Evolutionary conservation across 2,329 filamentous ascomycete species (phyloP), one percentile per base, ranked within the genome.

Genomic region (Graphilbum fragrans): DNA sequence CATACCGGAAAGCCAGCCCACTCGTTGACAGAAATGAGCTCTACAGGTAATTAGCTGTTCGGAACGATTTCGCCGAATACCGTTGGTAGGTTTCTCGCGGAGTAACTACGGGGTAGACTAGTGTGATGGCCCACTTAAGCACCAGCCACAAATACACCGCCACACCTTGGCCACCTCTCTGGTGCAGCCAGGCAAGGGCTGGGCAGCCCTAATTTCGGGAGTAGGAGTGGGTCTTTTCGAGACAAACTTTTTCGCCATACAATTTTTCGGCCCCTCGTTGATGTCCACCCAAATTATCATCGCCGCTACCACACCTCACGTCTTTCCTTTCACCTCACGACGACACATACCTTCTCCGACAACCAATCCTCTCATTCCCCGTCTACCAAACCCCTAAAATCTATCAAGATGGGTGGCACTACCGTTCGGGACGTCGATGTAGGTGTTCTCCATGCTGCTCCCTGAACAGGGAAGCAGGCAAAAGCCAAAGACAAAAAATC

Each of bases 351-450:
- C 22, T 19, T 25, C 18, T 29, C 33, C 19, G 29, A 34, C 37
- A 39, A n/a, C 31, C 14, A 23, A 20, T 29, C 25, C 32, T 41
- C 41, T 37, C 39, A 32, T 42, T 11, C 21, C 20, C 18, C 31
- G 20, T 32, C 27, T 34, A 19, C 20, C 33, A 32, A 31, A 37
- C 29, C 27, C 33, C 36, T 16, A 33, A 41, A n/a, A 37, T 23
- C 37, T 29, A 36, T 44, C 47, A 86, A 73, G 65, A 88, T 88
- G 84, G 69, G 71, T 63, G 76, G 81, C 67, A 84, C 86, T 65
- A 77, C 72, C 58, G 84, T 90, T 69, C 82, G 83, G 70, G 84
- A 88, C 72, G 83, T 88, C 65, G 81, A 85, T 76, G 80, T 84
- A 79, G 69, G 77, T 77, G 56, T 53, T 54, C 46, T 52, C 50